Base-by-base conservation (phyloP, 2,329 filamentous ascomycete species). In the Colletotrichum lini region DNA sequence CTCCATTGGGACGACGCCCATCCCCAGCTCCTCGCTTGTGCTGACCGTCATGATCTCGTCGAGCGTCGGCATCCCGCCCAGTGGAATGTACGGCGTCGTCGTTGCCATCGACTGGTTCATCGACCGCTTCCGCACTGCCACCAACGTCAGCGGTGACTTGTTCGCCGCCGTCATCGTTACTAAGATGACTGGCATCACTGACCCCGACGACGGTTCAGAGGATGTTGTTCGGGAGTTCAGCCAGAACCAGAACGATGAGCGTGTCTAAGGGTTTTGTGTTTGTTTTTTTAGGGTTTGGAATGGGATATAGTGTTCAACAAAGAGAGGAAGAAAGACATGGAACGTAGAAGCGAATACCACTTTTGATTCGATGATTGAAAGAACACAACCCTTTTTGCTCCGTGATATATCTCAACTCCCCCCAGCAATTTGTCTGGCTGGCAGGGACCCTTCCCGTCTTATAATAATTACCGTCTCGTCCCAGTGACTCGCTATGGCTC, bases 51-150 rank as follows among this genome's bases (percentile, higher is more conserved):
- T 88, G 85, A 88, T 88, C 73, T 82, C 85, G 12, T 78, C 80
- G 26, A 80, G 80, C 9, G 80, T 87, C 63, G 80, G 82, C 16
- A 81, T 88, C 1, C 80, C 81, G 1, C 76, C 86, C 44, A 87
- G 84, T 0, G 82, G 80, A 21, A 87, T 87, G 85, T 87, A 85
- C 73, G 86, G 83, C 26, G 85, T 88, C 50, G 84, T 88, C 16
- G 82, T 87, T 2, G 86, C 85, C 30, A 87, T 88, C 54, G 86
- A 88, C 73, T 88, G 86, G 86, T 84, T 88, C 76, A 79, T 88
- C n/a, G 87, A 88, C 77, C 84, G 86, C 38, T 88, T 88, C 82
- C 81, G 87, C 16, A 88, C 86, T 0, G 82, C 83, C 4, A 75
- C 84, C 65, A 88, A 88, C 71, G 86, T 88, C 53, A 84, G 81